Evolutionary conservation across 2,329 filamentous ascomycete species (phyloP).

Genomic region (Aspergillus sp.): DNA sequence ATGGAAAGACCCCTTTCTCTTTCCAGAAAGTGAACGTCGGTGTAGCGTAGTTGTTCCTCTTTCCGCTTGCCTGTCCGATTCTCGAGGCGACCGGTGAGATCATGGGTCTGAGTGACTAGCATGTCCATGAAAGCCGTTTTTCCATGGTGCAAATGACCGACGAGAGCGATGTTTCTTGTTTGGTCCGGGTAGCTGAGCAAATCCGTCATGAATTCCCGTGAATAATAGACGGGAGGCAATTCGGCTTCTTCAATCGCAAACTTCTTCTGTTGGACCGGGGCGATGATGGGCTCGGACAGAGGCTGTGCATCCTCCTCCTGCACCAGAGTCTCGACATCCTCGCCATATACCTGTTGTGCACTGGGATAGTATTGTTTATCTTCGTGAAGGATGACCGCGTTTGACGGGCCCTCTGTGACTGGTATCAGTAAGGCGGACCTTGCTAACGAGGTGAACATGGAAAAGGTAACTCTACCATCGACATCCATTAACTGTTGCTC

Average conservation of each 20-base stretch:
- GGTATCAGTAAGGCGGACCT: neutral
- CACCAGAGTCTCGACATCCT: slow-evolving; percentile 91
- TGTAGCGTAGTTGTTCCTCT: slow-evolving; percentile 92
- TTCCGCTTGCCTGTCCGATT: slow-evolving; percentile 76
- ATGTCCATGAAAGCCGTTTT: slow-evolving; percentile 99
- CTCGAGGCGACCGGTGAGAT: slow-evolving; percentile 76
- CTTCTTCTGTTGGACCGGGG: slow-evolving; percentile 90
- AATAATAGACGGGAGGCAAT: slow-evolving; percentile 83
- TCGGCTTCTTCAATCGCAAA: slow-evolving; percentile 92
- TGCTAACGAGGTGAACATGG: neutral
- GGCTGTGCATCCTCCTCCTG: slow-evolving; percentile 97
- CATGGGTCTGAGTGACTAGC: slow-evolving; percentile 93
- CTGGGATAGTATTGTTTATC: slow-evolving; percentile 99
- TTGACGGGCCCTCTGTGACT: slow-evolving; percentile 79
- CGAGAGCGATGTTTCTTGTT: slow-evolving; percentile 87
- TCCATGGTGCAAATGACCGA: slow-evolving; percentile 92
- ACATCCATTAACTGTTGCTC: slow-evolving; percentile 92
- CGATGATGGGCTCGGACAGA: slow-evolving; percentile 87
- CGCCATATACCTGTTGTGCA: slow-evolving; percentile 92
- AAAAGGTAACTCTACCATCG: slow-evolving; percentile 61
- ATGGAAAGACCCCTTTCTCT: slow-evolving; percentile 86
- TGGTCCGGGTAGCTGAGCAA: slow-evolving; percentile 95
- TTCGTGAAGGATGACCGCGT: slow-evolving; percentile 96
- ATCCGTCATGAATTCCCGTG: slow-evolving; percentile 89
- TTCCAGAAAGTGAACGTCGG: slow-evolving; percentile 86